Conservation (phyloP, 352 stramenopile species). For the Globisporangium rhizosaccharum region DNA sequence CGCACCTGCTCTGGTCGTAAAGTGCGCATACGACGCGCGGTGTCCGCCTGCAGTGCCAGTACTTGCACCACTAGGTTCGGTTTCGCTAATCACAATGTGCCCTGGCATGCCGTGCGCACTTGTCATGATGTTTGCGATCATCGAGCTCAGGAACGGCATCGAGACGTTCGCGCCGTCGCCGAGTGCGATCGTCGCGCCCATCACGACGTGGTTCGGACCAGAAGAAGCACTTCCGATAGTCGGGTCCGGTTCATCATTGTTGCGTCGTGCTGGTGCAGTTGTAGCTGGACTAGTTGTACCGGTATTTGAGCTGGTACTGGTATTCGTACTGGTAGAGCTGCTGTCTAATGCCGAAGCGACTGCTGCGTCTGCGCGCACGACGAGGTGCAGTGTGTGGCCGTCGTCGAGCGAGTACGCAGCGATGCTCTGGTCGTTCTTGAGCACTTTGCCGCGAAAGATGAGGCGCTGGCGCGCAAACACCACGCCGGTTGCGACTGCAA, state of each 20-base stretch:
- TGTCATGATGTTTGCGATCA: conserved; percentile 76
- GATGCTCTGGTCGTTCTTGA: conserved; percentile 83
- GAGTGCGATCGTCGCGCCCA: conserved; percentile 73
- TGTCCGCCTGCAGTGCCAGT: conserved; percentile 5
- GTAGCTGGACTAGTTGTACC: neutral
- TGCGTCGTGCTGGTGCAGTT: conserved; percentile 3
- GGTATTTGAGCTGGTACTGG: neutral
- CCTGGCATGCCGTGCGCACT: conserved; percentile 24
- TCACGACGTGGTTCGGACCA: conserved; percentile 41
- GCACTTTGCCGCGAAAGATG: conserved; percentile 82
- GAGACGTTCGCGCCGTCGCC: conserved; percentile 54
- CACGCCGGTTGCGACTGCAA: conserved; percentile 66
- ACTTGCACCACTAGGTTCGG: neutral
- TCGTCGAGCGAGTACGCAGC: conserved; percentile 74
- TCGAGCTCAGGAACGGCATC: conserved; percentile 82
- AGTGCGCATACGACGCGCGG: conserved; percentile 10
- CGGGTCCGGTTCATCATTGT: conserved; percentile 78
- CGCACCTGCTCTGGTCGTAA: neutral
- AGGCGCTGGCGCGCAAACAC: conserved; percentile 69
- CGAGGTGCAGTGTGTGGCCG: conserved; percentile 76
- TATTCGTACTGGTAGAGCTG: neutral
- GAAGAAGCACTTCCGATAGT: conserved; percentile 8
- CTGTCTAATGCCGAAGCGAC: neutral
- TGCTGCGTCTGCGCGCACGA: conserved; percentile 42
- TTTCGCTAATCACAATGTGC: conserved; percentile 11